Percentiles rank a stretch among this genome's conserved stretches.
Evolutionary conservation across 139 green algal genomes (phyloP).

Genomic region (Zygnema cylindricum): DNA sequence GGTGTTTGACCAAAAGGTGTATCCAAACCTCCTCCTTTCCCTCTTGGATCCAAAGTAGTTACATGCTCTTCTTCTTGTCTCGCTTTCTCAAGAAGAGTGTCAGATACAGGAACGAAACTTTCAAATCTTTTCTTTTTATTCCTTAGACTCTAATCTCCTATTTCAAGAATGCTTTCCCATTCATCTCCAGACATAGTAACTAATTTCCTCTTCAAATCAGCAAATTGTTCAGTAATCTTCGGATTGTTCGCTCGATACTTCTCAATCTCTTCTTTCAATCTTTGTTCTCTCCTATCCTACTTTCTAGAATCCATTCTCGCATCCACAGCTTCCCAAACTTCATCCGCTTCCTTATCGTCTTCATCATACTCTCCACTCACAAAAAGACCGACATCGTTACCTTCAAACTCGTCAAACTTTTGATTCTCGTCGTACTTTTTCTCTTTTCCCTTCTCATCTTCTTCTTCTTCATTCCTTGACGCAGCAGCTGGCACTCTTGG

Average conservation of each 20-base stretch:
- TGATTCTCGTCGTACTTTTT: constrained; percentile 62
- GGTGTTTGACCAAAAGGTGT: constrained; percentile 64
- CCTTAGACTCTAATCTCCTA: constrained; percentile 97
- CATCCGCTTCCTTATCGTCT: constrained; percentile 94
- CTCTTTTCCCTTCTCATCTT: constrained; percentile 71
- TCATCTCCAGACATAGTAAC: constrained; percentile 75
- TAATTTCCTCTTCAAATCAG: constrained; percentile 94
- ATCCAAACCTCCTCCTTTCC: constrained; percentile 40
- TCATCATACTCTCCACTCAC: constrained; percentile 73
- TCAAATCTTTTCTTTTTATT: constrained; percentile 75
- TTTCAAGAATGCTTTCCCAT: constrained; percentile 95
- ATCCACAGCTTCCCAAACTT: constrained; percentile 94
- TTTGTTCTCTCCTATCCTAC: constrained; percentile 80
- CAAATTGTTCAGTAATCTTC: constrained; percentile 98
- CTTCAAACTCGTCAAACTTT: constrained; percentile 97
- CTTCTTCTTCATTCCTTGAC: constrained; percentile 59
- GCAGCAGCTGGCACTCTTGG: not conserved
- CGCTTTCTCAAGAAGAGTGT: constrained; percentile 85
- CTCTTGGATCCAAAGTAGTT: constrained; percentile 54
- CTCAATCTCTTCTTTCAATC: constrained; percentile 91
- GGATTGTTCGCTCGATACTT: constrained; percentile 92
- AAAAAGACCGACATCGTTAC: constrained; percentile 90
- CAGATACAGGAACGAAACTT: constrained; percentile 86
- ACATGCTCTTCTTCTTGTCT: constrained; percentile 69
- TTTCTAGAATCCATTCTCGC: constrained; percentile 88